Conservation (phyloP, 495 filamentous ascomycete species). For the Aspergillus nidulans region DNA sequence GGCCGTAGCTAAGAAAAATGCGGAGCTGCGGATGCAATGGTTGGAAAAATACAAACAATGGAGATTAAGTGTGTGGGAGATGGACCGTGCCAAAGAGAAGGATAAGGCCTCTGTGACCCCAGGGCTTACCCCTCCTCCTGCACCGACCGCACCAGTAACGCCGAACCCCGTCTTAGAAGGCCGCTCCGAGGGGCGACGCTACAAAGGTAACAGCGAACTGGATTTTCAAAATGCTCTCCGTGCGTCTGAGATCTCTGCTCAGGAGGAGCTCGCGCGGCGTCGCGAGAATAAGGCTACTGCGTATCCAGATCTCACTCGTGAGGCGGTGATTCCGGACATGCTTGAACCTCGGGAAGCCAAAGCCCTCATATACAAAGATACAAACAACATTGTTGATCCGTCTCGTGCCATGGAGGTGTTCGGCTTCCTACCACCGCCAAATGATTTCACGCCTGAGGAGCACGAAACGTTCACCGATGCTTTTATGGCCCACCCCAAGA, state of each 20-base stretch:
- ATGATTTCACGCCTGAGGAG: constrained; percentile 82
- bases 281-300: constrained; percentile 62
- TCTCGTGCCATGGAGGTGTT: constrained; percentile 64
- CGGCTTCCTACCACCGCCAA: constrained; percentile 67
- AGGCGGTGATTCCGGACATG: constrained; percentile 82
- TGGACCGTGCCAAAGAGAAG: constrained; percentile 60
- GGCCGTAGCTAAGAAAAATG: constrained; percentile 39
- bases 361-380: constrained; percentile 60
- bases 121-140: constrained; percentile 48
- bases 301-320: constrained; percentile 71
- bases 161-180: constrained; percentile 41
- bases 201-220: constrained; percentile 65
- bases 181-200: constrained; percentile 44
- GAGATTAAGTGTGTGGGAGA: constrained; percentile 46
- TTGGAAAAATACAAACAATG: constrained; percentile 43
- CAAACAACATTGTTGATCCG: constrained; percentile 63
- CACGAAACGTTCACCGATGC: constrained; percentile 70
- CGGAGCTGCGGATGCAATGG: constrained; percentile 39
- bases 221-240: constrained; percentile 74
- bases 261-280: constrained; percentile 66
- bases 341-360: constrained; percentile 49
- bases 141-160: constrained; percentile 30
- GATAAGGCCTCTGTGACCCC: constrained; percentile 47
- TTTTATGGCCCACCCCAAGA: constrained; percentile 80
- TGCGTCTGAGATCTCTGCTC: constrained; percentile 71